Conservation (phyloP, 1,284 basidiomycete genomes). For the Inonotus obliquus region DNA sequence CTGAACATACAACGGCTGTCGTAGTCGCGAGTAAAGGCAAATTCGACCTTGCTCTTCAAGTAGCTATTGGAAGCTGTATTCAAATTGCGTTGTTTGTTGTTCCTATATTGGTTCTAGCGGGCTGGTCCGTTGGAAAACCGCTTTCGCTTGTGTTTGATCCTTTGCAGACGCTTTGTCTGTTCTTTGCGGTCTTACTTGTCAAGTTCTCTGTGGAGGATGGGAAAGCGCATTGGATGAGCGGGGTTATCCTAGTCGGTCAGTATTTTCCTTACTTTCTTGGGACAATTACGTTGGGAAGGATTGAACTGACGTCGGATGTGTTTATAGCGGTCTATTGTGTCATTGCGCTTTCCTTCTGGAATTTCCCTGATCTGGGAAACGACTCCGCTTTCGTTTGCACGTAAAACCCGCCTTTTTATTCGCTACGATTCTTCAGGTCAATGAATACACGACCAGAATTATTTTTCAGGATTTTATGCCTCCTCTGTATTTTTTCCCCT, state of each 20-base stretch:
- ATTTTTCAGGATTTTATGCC: not conserved
- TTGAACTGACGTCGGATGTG: not conserved
- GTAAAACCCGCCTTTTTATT: not conserved
- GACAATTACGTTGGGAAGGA: not conserved
- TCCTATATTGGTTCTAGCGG: constrained; percentile 51
- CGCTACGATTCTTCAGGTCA: not conserved
- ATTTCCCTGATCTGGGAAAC: constrained; percentile 31
- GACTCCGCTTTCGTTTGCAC: not conserved
- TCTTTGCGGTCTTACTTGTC: constrained; percentile 55
- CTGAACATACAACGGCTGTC: constrained; percentile 64
- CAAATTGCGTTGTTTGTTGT: constrained; percentile 67
- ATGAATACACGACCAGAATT: not conserved
- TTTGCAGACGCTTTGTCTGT: constrained; percentile 29
- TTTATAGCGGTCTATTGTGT: constrained; percentile 32
- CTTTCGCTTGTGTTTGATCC: constrained; percentile 42
- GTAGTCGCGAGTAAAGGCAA: constrained; percentile 58
- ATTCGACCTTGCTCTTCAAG: constrained; percentile 50
- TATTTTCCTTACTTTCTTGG: constrained; percentile 19
- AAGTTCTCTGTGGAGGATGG: constrained; percentile 61
- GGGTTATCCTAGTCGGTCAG: constrained; percentile 46
- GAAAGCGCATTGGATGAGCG: constrained; percentile 60
- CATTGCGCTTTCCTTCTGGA: constrained; percentile 41
- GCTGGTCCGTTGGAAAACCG: constrained; percentile 55
- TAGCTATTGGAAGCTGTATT: constrained; percentile 63
- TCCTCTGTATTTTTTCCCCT: not conserved